phyloP scores from a whole-genome alignment of 495 filamentous ascomycete genomes.

The Cenococcum geophilum region DNA sequence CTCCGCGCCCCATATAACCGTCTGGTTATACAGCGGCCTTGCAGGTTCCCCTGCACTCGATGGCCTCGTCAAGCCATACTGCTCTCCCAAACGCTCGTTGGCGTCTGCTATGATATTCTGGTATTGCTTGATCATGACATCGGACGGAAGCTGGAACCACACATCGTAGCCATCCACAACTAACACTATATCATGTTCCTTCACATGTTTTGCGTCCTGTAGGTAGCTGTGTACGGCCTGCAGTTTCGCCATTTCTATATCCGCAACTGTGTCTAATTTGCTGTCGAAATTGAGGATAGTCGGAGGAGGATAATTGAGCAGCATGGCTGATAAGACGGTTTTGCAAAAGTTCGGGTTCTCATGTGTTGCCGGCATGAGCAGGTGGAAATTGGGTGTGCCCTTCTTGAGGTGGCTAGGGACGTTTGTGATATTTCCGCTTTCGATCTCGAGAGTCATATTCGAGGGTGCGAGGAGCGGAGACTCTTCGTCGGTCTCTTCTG shows the following conservation, averaged over 20 bases:
- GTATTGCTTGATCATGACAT: slow-evolving; percentile 53
- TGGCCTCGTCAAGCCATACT: slow-evolving; percentile 36
- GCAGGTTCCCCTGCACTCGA: slow-evolving; percentile 12
- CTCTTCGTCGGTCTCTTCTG: slow-evolving; percentile 8
- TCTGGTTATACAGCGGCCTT: slow-evolving; percentile 49
- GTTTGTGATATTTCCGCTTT: slow-evolving; percentile 17
- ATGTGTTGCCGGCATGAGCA: slow-evolving; percentile 50
- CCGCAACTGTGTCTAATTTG: slow-evolving; percentile 34
- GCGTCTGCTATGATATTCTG: slow-evolving; percentile 46
- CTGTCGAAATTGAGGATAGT: slow-evolving; percentile 49
- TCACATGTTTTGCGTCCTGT: slow-evolving; percentile 42
- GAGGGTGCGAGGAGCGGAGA: slow-evolving; percentile 23
- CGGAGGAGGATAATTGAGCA: slow-evolving; percentile 57
- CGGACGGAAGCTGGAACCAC: slow-evolving; percentile 58
- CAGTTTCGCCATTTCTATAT: slow-evolving; percentile 37
- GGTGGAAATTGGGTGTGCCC: slow-evolving; percentile 53
- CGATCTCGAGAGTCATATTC: slow-evolving; percentile 24
- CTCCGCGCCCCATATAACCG: slow-evolving; percentile 55
- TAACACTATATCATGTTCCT: slow-evolving; percentile 56
- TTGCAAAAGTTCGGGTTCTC: slow-evolving; percentile 53
- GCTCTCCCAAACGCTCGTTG: slow-evolving; percentile 44
- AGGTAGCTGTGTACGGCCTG: slow-evolving; percentile 50
- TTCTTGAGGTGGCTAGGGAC: slow-evolving; percentile 41
- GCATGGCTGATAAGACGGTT: slow-evolving; percentile 53
- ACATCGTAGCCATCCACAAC: slow-evolving; percentile 53